Evolutionary conservation across 495 filamentous ascomycete species (phyloP).

Genomic region (Aspergillus nidulans): DNA sequence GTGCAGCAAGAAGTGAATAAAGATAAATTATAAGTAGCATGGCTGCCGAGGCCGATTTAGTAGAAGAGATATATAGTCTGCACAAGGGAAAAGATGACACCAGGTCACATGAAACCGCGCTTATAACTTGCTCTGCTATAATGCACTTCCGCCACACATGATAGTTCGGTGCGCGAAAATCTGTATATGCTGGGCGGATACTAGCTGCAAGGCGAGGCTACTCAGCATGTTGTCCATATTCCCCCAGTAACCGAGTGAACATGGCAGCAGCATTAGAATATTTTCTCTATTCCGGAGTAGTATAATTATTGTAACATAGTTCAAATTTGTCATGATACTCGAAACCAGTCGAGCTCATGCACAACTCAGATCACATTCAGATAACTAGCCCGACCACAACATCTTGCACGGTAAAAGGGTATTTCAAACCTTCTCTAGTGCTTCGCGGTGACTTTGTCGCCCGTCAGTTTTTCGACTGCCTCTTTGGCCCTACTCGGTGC

Average conservation of each 20-base stretch:
- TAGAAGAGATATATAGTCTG: too few species aligned
- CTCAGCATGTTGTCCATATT: not conserved
- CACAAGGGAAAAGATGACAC: too few species aligned
- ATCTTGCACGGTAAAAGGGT: slow-evolving; percentile 38
- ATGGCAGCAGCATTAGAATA: not conserved
- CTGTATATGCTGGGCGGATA: too few species aligned
- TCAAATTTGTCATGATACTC: not conserved
- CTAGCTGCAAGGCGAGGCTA: too few species aligned
- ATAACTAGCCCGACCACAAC: not conserved
- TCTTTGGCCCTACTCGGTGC: slow-evolving; percentile 77
- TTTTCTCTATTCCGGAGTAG: slow-evolving; percentile 10
- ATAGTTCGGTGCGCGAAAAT: too few species aligned
- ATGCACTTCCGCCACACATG: too few species aligned
- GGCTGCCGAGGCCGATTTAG: too few species aligned
- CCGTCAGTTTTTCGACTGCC: slow-evolving; percentile 94
- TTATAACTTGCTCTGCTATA: too few species aligned
- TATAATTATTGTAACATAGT: slow-evolving; percentile 15
- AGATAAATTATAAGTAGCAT: too few species aligned
- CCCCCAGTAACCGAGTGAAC: not conserved
- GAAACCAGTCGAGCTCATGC: not conserved
- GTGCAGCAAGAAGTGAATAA: too few species aligned
- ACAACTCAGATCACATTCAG: not conserved
- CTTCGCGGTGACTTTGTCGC: slow-evolving; percentile 92
- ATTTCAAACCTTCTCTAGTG: slow-evolving; percentile 68
- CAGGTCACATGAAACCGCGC: too few species aligned